phyloP scores from a whole-genome alignment of 2,329 filamentous ascomycete genomes.

The Leptographium procerum region DNA sequence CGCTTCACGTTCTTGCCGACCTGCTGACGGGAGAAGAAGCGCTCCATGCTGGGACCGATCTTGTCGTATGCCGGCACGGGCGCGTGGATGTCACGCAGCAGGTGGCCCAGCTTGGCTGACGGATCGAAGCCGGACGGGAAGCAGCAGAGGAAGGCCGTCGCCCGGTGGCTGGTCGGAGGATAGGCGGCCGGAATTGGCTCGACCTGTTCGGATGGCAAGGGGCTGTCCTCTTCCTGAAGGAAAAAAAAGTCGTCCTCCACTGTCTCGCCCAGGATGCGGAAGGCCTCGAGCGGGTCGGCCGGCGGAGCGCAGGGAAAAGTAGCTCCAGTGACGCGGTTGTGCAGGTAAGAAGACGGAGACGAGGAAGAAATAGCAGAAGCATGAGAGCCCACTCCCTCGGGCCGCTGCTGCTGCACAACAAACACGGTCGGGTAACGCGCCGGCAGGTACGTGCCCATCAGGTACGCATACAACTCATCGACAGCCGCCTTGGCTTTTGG shows the following conservation, averaged over 20 bases:
- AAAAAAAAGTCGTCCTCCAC: constrained; percentile 46
- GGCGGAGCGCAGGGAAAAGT: constrained; percentile 19
- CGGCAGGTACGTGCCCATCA: constrained; percentile 36
- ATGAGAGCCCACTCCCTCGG: too few species aligned
- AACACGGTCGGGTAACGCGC: constrained; percentile 38
- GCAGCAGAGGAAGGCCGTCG: constrained; percentile 39
- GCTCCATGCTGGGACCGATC: constrained; percentile 44
- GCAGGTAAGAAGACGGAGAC: constrained; percentile 16
- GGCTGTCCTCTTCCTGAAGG: constrained; percentile 23
- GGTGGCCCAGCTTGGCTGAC: constrained; percentile 34
- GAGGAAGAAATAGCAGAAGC: too few species aligned
- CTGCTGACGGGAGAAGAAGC: constrained; percentile 35
- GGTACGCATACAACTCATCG: constrained; percentile 35
- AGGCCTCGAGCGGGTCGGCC: constrained; percentile 16
- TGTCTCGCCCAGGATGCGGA: constrained; percentile 24
- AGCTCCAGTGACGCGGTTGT: constrained; percentile 28
- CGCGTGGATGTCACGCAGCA: constrained; percentile 36
- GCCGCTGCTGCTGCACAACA: constrained; percentile 16
- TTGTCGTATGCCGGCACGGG: constrained; percentile 44
- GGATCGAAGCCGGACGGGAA: constrained; percentile 43
- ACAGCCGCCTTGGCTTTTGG: constrained; percentile 28
- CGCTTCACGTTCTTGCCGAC: constrained; percentile 37
- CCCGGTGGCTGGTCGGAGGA: constrained; percentile 20
- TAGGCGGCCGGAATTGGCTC: background rate
- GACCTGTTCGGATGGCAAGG: constrained; percentile 13